Percentiles rank a stretch among this genome's conserved stretches.
Conservation (phyloP, 331 rosid species). For the Arachis monticola region DNA sequence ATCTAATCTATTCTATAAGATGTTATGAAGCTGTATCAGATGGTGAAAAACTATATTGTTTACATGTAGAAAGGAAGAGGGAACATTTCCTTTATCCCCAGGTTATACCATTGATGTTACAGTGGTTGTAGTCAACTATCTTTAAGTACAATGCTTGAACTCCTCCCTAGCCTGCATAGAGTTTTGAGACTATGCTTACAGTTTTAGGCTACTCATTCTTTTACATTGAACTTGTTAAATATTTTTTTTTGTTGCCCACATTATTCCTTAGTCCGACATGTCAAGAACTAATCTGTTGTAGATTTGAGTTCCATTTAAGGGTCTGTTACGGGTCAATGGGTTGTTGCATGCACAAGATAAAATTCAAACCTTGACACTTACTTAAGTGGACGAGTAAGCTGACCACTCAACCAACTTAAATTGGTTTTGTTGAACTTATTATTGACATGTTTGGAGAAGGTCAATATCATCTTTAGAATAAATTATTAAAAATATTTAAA, state of each 20-base stretch:
- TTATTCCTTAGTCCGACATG: too few species aligned
- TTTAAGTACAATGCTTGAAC: slow-evolving; percentile 42
- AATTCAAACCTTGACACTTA: too few species aligned
- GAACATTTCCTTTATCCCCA: slow-evolving; percentile 49
- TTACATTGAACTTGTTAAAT: slow-evolving; percentile 36
- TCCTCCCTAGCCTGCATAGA: slow-evolving; percentile 19
- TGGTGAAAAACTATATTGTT: slow-evolving; percentile 32
- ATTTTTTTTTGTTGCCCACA: too few species aligned
- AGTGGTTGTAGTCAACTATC: slow-evolving; percentile 39
- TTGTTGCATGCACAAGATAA: too few species aligned
- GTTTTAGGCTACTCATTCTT: slow-evolving; percentile 15
- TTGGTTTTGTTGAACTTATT: too few species aligned
- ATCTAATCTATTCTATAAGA: slow-evolving; percentile 5
- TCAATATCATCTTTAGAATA: too few species aligned
- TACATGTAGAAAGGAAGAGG: slow-evolving; percentile 41
- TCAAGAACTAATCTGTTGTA: too few species aligned
- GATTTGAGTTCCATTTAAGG: too few species aligned
- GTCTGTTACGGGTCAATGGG: too few species aligned
- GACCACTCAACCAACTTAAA: too few species aligned
- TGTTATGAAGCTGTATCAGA: slow-evolving; percentile 25
- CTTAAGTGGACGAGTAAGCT: too few species aligned
- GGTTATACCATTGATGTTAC: slow-evolving; percentile 37
- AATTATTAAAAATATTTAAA: too few species aligned
- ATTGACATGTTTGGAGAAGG: not conserved
- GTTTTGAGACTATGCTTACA: slow-evolving; percentile 7